Conservation (phyloP, 1,284 basidiomycete species). For the Gomphus sp. region DNA sequence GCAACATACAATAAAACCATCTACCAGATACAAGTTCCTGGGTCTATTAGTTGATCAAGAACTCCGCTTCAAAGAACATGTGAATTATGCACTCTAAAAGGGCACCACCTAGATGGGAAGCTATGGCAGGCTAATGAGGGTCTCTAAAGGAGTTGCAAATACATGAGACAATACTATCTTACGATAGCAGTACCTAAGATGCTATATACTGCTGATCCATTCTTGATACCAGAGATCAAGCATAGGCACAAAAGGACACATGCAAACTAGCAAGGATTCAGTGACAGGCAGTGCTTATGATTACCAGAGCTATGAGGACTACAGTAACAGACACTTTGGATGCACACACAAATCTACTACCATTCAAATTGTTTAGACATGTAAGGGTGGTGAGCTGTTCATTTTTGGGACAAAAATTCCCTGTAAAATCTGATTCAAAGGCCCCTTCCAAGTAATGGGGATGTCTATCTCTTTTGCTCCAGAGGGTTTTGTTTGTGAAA, state of each 20-base stretch:
- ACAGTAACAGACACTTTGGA: conserved; percentile 6
- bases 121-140: not conserved
- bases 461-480: too few species aligned
- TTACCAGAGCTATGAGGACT: conserved; percentile 9
- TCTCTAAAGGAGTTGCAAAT: not conserved
- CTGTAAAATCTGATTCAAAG: too few species aligned
- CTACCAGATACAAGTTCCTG: not conserved
- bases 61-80: not conserved
- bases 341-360: conserved; percentile 11
- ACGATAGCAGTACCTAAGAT: not conserved
- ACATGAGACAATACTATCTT: not conserved
- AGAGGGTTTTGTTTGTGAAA: too few species aligned
- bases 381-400: too few species aligned
- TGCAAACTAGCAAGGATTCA: not conserved
- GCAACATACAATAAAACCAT: not conserved
- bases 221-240: not conserved
- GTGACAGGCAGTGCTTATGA: conserved; percentile 3
- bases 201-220: not conserved
- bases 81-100: not conserved
- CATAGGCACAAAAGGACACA: conserved; percentile 6
- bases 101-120: too few species aligned
- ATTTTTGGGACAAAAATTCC: too few species aligned
- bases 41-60: not conserved
- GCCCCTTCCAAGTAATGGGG: too few species aligned
- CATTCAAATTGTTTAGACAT: not conserved